Evolutionary conservation across 768 basidiomycete genomes (phyloP).

Genomic region (Mrakia hoshinonis): DNA sequence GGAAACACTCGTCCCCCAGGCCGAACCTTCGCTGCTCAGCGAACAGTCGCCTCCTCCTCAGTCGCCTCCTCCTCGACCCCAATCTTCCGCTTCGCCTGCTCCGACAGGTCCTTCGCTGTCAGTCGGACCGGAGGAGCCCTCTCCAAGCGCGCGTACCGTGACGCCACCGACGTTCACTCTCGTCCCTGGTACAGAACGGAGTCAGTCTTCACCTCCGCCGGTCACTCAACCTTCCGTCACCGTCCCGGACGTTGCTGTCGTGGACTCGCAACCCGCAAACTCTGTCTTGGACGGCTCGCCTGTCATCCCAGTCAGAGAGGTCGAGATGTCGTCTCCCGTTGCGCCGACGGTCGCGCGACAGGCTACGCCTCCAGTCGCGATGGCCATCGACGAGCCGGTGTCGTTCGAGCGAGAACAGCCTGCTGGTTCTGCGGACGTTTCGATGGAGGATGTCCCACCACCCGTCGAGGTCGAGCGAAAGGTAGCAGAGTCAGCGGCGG

Average conservation of each 20-base stretch:
- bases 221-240: too few relatives aligned
- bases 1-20: neutral
- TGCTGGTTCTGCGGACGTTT: neutral
- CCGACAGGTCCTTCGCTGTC: too few relatives aligned
- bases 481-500: neutral
- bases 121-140: too few relatives aligned
- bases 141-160: too few relatives aligned
- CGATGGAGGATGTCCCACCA: neutral
- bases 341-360: neutral
- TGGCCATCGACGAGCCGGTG: slow-evolving; percentile 4
- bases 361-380: neutral
- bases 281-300: neutral
- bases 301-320: neutral
- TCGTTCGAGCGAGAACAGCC: neutral
- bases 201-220: too few relatives aligned
- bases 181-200: too few relatives aligned
- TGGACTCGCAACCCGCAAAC: too few relatives aligned
- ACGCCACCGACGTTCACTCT: too few relatives aligned
- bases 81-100: neutral
- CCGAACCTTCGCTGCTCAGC: neutral
- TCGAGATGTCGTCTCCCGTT: neutral
- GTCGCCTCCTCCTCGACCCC: neutral
- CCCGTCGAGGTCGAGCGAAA: neutral
- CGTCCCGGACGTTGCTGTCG: too few relatives aligned
- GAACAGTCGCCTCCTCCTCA: neutral